Conservation (phyloP, 495 filamentous ascomycete species). For the Rhypophila decipiens region DNA sequence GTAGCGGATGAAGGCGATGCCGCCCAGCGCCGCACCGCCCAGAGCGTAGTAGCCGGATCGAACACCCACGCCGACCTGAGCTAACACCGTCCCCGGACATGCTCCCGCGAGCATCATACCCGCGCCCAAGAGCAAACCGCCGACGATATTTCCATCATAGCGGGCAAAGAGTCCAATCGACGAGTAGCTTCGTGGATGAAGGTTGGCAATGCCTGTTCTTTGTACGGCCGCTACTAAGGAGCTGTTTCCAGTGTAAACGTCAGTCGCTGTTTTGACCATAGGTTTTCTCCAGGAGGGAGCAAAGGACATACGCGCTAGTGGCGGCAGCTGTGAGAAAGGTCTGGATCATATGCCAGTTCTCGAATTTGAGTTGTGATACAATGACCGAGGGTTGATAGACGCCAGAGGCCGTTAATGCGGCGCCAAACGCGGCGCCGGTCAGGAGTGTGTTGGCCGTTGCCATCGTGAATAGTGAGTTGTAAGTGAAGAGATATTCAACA, state of each 20-base stretch:
- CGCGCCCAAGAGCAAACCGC: slow-evolving; percentile 45
- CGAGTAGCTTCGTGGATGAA: slow-evolving; percentile 28
- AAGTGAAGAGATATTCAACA: too few relatives aligned
- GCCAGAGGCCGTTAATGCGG: slow-evolving; percentile 45
- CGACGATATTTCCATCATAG: slow-evolving; percentile 52
- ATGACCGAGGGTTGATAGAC: slow-evolving; percentile 49
- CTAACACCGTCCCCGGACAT: slow-evolving; percentile 51
- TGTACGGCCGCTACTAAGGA: slow-evolving; percentile 27
- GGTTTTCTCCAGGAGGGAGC: background rate
- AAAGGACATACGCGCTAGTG: slow-evolving; percentile 44
- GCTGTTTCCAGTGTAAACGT: slow-evolving; percentile 4
- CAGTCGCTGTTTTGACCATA: background rate
- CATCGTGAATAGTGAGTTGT: slow-evolving; percentile 12
- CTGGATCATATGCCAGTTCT: slow-evolving; percentile 53
- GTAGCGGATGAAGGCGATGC: slow-evolving; percentile 32
- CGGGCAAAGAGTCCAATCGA: slow-evolving; percentile 32
- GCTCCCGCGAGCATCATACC: slow-evolving; percentile 52
- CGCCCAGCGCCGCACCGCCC: slow-evolving; percentile 36
- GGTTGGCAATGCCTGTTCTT: slow-evolving; percentile 23
- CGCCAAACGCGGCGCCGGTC: slow-evolving; percentile 48
- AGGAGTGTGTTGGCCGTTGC: slow-evolving; percentile 28
- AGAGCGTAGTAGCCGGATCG: slow-evolving; percentile 36
- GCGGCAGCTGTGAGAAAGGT: slow-evolving; percentile 50
- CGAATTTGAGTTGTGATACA: slow-evolving; percentile 44
- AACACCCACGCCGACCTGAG: slow-evolving; percentile 45